These are phyloP conservation scores for Lactarius psammicola DNA, from an alignment of 768 basidiomycete genomes.

Conservation along the genomic window DNA sequence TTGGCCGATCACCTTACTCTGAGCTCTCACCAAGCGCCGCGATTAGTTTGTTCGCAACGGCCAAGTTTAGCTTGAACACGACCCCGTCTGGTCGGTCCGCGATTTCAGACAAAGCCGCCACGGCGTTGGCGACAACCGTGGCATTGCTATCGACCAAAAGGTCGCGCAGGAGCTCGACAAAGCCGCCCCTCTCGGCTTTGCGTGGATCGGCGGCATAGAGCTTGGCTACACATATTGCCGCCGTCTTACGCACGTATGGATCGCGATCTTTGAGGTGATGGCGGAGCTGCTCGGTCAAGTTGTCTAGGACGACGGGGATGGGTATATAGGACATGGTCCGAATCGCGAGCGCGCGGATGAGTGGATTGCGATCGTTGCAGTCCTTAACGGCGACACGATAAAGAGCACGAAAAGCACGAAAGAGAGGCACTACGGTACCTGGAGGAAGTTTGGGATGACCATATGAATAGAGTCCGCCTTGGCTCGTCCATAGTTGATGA, in stretches of 20 bases:
- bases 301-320: constrained; percentile 80
- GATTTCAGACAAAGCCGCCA: constrained; percentile 95
- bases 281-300: constrained; percentile 84
- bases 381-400: constrained; percentile 54
- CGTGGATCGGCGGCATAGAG: constrained; percentile 86
- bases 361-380: constrained; percentile 92
- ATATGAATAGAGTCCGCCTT: constrained; percentile 88
- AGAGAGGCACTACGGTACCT: constrained; percentile 4
- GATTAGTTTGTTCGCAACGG: constrained; percentile 85
- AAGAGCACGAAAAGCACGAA: neutral
- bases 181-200: constrained; percentile 84
- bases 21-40: constrained; percentile 93
- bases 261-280: constrained; percentile 93
- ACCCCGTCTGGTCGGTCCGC: constrained; percentile 94
- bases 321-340: constrained; percentile 99
- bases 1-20: constrained; percentile 62
- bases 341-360: constrained; percentile 94
- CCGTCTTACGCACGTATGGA: constrained; percentile 98
- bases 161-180: constrained; percentile 88
- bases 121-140: constrained; percentile 96
- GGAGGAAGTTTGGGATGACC: constrained; percentile 18
- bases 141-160: constrained; percentile 92
- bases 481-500: constrained; percentile 93
- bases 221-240: constrained; percentile 96
- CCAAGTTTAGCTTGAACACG: constrained; percentile 83